A percentile compares a stretch with the other conserved stretches of the same genome.
phyloP scores from a whole-genome alignment of 306 rosid genomes.

The Cyclanthera cordifolia region DNA sequence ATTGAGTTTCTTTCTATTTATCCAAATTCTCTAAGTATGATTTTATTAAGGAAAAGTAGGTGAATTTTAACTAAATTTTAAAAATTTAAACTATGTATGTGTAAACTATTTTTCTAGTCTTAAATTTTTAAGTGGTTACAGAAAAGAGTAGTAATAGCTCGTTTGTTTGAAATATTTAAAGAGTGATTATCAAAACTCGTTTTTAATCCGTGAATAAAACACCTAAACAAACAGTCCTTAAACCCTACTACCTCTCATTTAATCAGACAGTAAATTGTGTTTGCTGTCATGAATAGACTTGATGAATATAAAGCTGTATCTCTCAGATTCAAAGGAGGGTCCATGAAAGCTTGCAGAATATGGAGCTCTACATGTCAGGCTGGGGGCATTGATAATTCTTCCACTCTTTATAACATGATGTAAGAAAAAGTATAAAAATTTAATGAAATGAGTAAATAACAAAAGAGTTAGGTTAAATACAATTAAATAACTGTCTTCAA shows the following conservation, averaged over 20 bases:
- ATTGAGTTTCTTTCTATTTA: background rate
- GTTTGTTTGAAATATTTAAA: too few species aligned
- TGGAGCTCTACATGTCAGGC: background rate
- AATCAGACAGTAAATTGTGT: background rate
- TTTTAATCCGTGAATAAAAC: too few species aligned
- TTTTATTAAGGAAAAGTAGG: too few species aligned
- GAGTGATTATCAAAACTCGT: too few species aligned
- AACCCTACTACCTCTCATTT: too few species aligned
- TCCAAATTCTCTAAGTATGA: too few species aligned
- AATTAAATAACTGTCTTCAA: background rate
- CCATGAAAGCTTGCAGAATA: background rate
- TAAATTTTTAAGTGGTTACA: too few species aligned
- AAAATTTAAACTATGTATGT: too few species aligned
- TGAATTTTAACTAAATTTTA: too few species aligned
- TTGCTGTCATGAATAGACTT: background rate
- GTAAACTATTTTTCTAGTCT: too few species aligned
- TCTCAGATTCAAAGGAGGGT: background rate
- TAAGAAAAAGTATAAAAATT: background rate
- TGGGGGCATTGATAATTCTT: background rate
- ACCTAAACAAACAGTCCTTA: too few species aligned
- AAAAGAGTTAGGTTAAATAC: background rate
- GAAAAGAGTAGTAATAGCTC: too few species aligned
- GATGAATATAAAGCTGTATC: background rate
- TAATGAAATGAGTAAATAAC: background rate
- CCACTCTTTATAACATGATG: background rate